These are phyloP conservation scores for Paratinospora sagittata DNA, from an alignment of 164 flowering plant genomes.

Conservation along the genomic window DNA sequence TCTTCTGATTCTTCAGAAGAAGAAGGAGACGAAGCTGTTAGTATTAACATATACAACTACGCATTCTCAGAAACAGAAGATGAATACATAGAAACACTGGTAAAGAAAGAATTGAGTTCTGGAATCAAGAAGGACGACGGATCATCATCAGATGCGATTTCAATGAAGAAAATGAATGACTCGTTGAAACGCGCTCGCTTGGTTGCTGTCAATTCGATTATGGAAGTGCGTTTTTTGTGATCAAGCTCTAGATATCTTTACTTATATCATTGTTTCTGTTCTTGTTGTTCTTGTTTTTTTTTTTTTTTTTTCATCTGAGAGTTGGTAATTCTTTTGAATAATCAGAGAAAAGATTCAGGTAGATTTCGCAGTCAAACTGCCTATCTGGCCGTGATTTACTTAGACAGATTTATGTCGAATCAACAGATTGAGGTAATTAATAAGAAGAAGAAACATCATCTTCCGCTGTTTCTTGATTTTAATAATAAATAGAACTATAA, in stretches of 20 bases:
- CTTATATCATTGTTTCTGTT: no score
- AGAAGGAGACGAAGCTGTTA: conserved; percentile 9
- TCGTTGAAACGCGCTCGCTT: conserved; percentile 51
- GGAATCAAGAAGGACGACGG: conserved; percentile 2
- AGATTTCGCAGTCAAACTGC: conserved; percentile 53
- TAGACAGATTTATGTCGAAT: conserved; percentile 52
- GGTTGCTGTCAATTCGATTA: conserved; percentile 58
- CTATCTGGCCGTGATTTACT: conserved; percentile 47
- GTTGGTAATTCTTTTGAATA: neutral
- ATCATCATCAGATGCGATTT: conserved; percentile 6
- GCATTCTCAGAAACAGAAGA: conserved; percentile 29
- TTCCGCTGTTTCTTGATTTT: no score
- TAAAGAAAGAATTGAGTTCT: conserved; percentile 33
- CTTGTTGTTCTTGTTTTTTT: neutral
- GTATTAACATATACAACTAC: conserved; percentile 1
- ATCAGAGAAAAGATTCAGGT: conserved; percentile 42
- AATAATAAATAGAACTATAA: no score
- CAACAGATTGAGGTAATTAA: conserved; percentile 41
- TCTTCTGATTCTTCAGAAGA: conserved; percentile 23
- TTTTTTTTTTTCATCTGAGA: neutral
- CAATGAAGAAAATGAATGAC: neutral
- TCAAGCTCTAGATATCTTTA: no score
- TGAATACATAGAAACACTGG: conserved; percentile 42
- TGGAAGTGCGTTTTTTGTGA: conserved; percentile 38
- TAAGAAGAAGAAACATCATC: no score